These are phyloP conservation scores for Penicillium aurantiogriseum DNA, from an alignment of 2,329 filamentous ascomycete genomes.

Conservation along the genomic window DNA sequence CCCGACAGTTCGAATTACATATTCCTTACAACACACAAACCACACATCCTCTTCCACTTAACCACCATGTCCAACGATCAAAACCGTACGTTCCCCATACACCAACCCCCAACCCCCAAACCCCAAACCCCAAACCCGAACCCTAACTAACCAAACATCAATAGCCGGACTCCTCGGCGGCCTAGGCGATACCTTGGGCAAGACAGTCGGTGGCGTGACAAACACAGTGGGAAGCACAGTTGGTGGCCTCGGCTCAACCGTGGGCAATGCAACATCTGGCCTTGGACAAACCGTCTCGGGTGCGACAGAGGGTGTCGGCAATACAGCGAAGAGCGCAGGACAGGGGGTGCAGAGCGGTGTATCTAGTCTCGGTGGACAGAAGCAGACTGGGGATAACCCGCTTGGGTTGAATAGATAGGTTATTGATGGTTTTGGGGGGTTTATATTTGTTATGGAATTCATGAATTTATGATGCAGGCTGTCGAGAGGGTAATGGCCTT, in stretches of 20 bases:
- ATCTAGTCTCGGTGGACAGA: constrained; percentile 19
- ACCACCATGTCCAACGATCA: constrained; percentile 15
- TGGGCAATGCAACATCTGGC: constrained; percentile 35
- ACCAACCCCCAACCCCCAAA: background rate
- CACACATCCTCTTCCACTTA: background rate
- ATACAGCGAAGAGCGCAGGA: constrained; percentile 29
- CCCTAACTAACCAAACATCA: background rate
- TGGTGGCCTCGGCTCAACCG: constrained; percentile 33
- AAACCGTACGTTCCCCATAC: constrained; percentile 10
- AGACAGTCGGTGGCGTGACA: constrained; percentile 34
- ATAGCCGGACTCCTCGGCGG: constrained; percentile 29
- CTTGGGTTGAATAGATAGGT: constrained; percentile 16
- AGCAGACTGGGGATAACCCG: constrained; percentile 25
- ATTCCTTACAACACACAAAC: background rate
- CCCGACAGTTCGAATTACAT: background rate
- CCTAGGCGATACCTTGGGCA: constrained; percentile 29
- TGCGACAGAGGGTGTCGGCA: constrained; percentile 30
- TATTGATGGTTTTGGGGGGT: background rate
- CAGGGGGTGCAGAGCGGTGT: constrained; percentile 11
- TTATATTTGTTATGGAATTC: background rate
- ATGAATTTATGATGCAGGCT: background rate
- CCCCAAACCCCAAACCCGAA: background rate
- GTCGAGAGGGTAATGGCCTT: too few relatives aligned
- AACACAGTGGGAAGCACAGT: constrained; percentile 31
- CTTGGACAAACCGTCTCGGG: constrained; percentile 29